Evolutionary conservation across 2,329 filamentous ascomycete genomes (phyloP).

Genomic region (Beauveria pseudobassiana): DNA sequence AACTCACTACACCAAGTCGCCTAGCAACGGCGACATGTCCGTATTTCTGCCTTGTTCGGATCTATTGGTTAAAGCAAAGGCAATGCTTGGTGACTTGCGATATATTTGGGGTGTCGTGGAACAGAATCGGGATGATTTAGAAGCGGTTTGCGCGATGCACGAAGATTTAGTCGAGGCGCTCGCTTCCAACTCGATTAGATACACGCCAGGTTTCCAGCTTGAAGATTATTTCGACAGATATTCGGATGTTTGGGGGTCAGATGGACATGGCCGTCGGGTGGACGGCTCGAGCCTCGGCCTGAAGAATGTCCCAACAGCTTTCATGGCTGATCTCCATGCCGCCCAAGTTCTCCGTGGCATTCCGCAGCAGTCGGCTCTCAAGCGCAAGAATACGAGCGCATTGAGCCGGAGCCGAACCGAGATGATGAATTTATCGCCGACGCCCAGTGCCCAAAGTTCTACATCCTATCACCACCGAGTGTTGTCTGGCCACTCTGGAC

Average conservation of each 20-base stretch:
- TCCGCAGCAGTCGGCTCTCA: conserved; percentile 35
- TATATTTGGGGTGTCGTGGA: conserved; percentile 72
- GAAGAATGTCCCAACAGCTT: conserved; percentile 56
- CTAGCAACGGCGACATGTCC: conserved; percentile 45
- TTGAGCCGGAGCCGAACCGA: conserved; percentile 32
- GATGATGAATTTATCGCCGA: conserved; percentile 26
- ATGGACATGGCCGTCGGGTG: conserved; percentile 55
- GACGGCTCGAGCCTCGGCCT: conserved; percentile 70
- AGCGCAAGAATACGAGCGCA: conserved; percentile 40
- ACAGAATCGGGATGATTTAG: conserved; percentile 71
- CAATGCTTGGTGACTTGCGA: conserved; percentile 67
- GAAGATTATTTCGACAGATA: conserved; percentile 88
- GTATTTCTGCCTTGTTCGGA: conserved; percentile 57
- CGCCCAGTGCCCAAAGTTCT: conserved; percentile 19
- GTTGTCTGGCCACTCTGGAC: neutral
- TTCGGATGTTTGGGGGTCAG: conserved; percentile 45
- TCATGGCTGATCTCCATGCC: conserved; percentile 47
- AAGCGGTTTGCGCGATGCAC: conserved; percentile 72
- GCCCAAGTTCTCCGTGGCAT: conserved; percentile 39
- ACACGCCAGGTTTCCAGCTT: conserved; percentile 72
- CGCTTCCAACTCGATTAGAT: conserved; percentile 57
- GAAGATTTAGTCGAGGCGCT: conserved; percentile 69
- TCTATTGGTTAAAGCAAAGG: conserved; percentile 70
- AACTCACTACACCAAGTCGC: conserved; percentile 61
- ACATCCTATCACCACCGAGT: conserved; percentile 10